Evolutionary conservation across 1,284 basidiomycete genomes (phyloP).

Genomic region (Malassezia vespertilionis): DNA sequence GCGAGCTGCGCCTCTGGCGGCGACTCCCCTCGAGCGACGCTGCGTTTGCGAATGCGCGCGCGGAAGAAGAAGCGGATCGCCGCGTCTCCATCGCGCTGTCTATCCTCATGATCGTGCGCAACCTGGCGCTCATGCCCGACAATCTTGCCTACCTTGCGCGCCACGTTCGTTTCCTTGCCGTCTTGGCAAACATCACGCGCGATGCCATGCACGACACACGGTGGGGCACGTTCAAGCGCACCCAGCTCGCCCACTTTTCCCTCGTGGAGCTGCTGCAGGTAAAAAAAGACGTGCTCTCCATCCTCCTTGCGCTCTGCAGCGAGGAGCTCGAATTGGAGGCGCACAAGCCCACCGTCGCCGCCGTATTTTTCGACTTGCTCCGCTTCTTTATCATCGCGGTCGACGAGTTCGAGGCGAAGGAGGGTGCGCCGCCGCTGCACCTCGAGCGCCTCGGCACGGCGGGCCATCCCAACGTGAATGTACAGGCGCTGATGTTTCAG

Average conservation of each 20-base stretch:
- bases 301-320: conserved; percentile 60
- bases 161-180: conserved; percentile 58
- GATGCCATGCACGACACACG: conserved; percentile 44
- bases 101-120: conserved; percentile 71
- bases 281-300: conserved; percentile 66
- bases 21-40: conserved; percentile 5
- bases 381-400: conserved; percentile 67
- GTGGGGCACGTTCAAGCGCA: not conserved
- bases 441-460: conserved; percentile 8
- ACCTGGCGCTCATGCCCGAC: conserved; percentile 64
- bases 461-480: not conserved
- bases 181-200: conserved; percentile 49
- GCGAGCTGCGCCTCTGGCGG: conserved; percentile 26
- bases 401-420: conserved; percentile 57
- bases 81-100: conserved; percentile 59
- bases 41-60: not conserved
- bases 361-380: conserved; percentile 59
- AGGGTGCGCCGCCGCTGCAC: conserved; percentile 48
- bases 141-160: conserved; percentile 62
- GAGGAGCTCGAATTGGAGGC: conserved; percentile 50
- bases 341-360: conserved; percentile 50
- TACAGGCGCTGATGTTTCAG: conserved; percentile 17
- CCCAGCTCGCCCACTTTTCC: conserved; percentile 18
- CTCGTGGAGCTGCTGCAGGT: conserved; percentile 55
- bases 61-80: conserved; percentile 20